Conservation (phyloP, 2,329 filamentous ascomycete genomes). For the Leptographium wingfieldii region DNA sequence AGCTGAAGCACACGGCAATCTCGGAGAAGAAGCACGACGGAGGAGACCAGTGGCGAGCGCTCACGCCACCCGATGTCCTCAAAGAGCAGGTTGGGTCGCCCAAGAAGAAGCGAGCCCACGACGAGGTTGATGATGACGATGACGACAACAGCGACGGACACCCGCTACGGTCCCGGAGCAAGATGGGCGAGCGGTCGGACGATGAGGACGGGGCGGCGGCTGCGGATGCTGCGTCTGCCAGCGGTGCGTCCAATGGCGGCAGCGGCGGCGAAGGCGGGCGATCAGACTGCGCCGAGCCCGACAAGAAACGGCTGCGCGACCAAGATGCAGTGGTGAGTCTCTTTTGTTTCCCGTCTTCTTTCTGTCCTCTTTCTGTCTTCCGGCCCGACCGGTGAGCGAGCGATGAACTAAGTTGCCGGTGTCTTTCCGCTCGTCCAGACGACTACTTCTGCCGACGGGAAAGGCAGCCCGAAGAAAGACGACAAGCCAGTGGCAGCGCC, state of each 20-base stretch:
- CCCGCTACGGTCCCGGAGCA: constrained; percentile 24
- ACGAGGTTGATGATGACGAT: constrained; percentile 43
- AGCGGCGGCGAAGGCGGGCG: constrained; percentile 19
- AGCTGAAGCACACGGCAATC: constrained; percentile 51
- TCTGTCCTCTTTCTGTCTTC: not conserved
- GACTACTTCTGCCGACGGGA: constrained; percentile 16
- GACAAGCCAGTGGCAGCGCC: constrained; percentile 16
- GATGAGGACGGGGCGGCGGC: not conserved
- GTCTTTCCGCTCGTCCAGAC: constrained; percentile 2
- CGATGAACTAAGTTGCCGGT: not conserved
- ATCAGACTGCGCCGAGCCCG: constrained; percentile 44
- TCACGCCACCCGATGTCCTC: constrained; percentile 20
- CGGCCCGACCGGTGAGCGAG: not conserved
- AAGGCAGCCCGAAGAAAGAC: constrained; percentile 2
- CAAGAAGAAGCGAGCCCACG: constrained; percentile 53
- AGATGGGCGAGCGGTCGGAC: constrained; percentile 28
- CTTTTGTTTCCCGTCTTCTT: not conserved
- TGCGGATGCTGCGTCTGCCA: not conserved
- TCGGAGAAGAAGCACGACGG: constrained; percentile 29
- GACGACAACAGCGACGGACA: constrained; percentile 27
- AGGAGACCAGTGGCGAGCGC: not conserved
- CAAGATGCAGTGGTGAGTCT: constrained; percentile 22
- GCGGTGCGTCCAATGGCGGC: not conserved
- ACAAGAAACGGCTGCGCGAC: constrained; percentile 53
- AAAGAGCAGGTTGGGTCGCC: constrained; percentile 44